Base-by-base conservation (phyloP, 805 yeast species). In the Saturnispora galanensis region DNA sequence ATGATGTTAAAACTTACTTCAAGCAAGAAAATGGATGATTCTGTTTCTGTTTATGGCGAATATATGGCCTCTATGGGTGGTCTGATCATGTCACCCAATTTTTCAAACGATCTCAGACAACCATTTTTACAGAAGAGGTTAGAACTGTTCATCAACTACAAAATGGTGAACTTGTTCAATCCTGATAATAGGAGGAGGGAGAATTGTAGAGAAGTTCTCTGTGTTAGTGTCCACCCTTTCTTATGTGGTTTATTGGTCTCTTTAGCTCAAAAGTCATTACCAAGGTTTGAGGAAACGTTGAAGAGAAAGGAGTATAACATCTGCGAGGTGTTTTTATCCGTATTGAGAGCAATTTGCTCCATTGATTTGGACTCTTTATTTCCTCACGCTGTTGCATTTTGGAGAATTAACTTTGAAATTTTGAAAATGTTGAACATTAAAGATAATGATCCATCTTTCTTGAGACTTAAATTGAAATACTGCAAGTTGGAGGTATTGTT, bases 21-120 rank as follows among this genome's bases (percentile, higher is more conserved):
- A 8, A 39, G 39, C 35, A 39, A 18, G n/a, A 45, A 15, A 32
- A 35, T 16, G n/a, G 45, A 35, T 35, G 52, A 49, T 10, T 50
- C 45, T 18, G 41, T 52, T 10, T 62, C 56, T 45, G 82, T 79
- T 55, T 80, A 73, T 56, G 79, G 87, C 2, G 93, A 90, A 8
- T 78, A 81, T 48, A 59, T 85, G 48, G 85, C 87, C 2, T 76
- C 87, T 0, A 65, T 81, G 0, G 74, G 85, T 41, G 87, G 94
- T 37, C 69, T 79, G 12, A 73, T 82, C 46, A 56, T 81, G 18
- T 52, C 63, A 6, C 56, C 57, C 2, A 56, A 52, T 3, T 55
- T 61, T 43, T 47, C 41, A 4, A 46, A 51, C 16, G 60, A 63
- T 47, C 54, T 60, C 7, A 50, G 58, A 34, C 50, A 50, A 31